Percentiles rank a stretch among this genome's conserved stretches.
These are phyloP conservation scores for Neurospora sp. DNA, from an alignment of 495 filamentous ascomycete genomes.

Conservation along the genomic window DNA sequence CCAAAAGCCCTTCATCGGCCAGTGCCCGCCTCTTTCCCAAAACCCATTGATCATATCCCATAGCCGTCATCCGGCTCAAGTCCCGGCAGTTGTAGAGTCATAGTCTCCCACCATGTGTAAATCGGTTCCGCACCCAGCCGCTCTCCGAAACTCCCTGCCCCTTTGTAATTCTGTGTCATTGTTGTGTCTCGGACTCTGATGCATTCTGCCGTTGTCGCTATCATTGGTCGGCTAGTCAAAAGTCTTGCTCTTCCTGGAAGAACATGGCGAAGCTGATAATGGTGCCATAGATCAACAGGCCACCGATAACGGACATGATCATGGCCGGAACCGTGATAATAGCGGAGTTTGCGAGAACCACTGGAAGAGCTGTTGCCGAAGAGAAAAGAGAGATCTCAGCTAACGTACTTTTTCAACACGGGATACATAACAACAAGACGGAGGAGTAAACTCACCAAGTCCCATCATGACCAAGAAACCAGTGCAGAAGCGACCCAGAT, in stretches of 20 bases:
- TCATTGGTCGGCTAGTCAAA: slow-evolving; percentile 17
- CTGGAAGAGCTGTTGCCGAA: slow-evolving; percentile 66
- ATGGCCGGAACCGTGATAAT: slow-evolving; percentile 76
- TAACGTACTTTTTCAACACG: background rate
- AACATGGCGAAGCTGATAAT: slow-evolving; percentile 98
- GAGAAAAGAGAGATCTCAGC: slow-evolving; percentile 8
- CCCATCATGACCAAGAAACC: slow-evolving; percentile 98
- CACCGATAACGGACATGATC: slow-evolving; percentile 89
- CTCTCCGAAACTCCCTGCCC: background rate
- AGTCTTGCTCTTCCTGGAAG: slow-evolving; percentile 94
- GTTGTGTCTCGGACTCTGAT: background rate
- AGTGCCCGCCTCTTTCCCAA: background rate
- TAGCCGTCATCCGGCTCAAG: background rate
- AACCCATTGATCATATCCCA: background rate
- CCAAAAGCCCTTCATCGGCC: background rate
- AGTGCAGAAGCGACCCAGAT: slow-evolving; percentile 89
- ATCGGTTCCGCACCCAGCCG: background rate
- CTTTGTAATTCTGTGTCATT: background rate
- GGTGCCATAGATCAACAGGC: slow-evolving; percentile 90
- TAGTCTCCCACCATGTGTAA: background rate
- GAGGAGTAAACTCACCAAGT: slow-evolving; percentile 56
- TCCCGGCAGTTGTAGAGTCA: background rate
- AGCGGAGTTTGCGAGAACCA: slow-evolving; percentile 72
- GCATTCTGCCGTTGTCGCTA: background rate
- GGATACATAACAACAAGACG: background rate